Conservation (phyloP, 306 rosid species). For the Carpinus fangiana region DNA sequence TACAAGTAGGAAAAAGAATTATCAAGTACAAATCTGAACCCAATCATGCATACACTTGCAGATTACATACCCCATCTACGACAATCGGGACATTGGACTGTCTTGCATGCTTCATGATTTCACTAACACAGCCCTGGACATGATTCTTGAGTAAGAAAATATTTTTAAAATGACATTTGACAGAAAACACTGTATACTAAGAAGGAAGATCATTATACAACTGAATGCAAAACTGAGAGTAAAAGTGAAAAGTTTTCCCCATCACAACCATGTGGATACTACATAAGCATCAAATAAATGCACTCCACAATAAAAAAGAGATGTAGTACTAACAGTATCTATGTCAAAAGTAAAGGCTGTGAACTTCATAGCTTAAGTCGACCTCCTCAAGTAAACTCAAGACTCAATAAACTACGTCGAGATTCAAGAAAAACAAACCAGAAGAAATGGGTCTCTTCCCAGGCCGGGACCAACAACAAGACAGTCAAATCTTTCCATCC, state of each 20-base stretch:
- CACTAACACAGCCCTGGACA: conserved; percentile 74
- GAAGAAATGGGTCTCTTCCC: conserved; percentile 90
- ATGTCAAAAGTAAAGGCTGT: conserved; percentile 10
- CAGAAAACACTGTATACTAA: neutral
- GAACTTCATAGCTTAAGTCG: conserved; percentile 11
- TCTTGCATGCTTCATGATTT: conserved; percentile 78
- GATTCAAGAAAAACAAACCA: conserved; percentile 44
- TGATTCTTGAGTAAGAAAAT: conserved; percentile 30
- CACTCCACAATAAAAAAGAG: conserved; percentile 5
- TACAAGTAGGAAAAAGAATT: conserved; percentile 9
- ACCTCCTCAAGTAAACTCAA: conserved; percentile 15
- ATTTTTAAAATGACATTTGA: conserved; percentile 19
- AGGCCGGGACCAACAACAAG: conserved; percentile 97
- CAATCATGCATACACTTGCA: conserved; percentile 1
- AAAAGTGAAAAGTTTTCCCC: neutral
- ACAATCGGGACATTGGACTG: conserved; percentile 64
- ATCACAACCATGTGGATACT: neutral
- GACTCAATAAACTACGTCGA: conserved; percentile 13
- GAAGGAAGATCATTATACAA: conserved; percentile 4
- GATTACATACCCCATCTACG: conserved; percentile 76
- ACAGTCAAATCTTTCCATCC: conserved; percentile 89
- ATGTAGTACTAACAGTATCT: neutral
- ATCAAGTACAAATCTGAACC: conserved; percentile 12
- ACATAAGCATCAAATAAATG: neutral
- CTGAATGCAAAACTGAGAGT: neutral